Evolutionary conservation across 2,329 filamentous ascomycete genomes (phyloP).

Genomic region (Aureobasidium mangrovei): DNA sequence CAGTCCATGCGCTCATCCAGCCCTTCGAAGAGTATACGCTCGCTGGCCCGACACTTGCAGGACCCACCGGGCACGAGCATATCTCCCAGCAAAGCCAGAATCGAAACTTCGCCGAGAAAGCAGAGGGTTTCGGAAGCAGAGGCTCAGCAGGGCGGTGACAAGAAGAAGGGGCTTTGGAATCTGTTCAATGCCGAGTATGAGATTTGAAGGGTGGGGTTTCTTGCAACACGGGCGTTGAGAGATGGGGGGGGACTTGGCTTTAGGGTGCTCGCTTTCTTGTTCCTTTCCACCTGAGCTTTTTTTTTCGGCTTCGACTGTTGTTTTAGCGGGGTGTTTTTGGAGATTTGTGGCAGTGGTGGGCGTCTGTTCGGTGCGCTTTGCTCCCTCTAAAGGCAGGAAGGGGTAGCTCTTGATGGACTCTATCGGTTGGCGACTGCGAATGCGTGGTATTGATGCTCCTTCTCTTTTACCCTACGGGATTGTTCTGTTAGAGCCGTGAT

Average conservation of each 20-base stretch:
- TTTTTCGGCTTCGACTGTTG: no score
- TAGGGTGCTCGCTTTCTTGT: no score
- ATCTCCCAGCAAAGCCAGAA: background rate
- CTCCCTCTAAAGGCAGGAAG: no score
- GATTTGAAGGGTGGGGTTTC: conserved; percentile 1
- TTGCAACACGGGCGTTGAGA: background rate
- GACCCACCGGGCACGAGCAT: background rate
- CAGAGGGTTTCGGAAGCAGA: background rate
- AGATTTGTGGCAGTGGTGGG: no score
- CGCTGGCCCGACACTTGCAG: conserved; percentile 6
- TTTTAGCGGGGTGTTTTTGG: no score
- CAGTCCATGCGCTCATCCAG: background rate
- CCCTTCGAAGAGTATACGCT: conserved; percentile 11
- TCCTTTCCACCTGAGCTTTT: no score
- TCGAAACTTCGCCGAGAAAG: background rate
- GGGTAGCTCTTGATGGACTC: no score
- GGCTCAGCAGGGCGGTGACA: background rate
- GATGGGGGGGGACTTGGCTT: background rate
- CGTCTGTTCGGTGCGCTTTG: no score
- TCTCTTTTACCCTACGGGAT: no score
- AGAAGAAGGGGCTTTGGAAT: conserved; percentile 8
- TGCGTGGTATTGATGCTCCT: no score
- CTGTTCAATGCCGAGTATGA: conserved; percentile 13
- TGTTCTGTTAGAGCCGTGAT: no score
- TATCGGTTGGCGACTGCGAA: no score